These are phyloP conservation scores for Samsoniella hepiali DNA, from an alignment of 2,329 filamentous ascomycete species.

Conservation along the genomic window DNA sequence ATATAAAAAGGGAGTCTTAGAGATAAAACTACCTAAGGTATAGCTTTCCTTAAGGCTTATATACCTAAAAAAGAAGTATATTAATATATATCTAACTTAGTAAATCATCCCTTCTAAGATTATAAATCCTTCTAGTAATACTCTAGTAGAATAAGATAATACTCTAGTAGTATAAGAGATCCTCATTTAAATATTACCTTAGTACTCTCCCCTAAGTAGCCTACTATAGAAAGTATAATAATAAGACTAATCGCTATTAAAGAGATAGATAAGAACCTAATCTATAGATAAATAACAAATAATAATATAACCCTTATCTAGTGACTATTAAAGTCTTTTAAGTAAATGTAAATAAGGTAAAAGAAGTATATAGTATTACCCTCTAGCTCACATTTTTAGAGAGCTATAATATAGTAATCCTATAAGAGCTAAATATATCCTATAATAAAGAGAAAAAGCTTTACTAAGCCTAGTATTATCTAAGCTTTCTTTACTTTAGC, in stretches of 20 bases:
- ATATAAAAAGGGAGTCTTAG: too few relatives aligned
- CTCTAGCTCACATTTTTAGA: not conserved
- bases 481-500: too few relatives aligned
- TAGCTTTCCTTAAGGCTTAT: too few relatives aligned
- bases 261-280: not conserved
- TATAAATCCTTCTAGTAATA: not conserved
- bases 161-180: not conserved
- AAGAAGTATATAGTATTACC: not conserved
- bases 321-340: not conserved
- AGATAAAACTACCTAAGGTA: too few relatives aligned
- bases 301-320: not conserved
- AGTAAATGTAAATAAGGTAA: too few relatives aligned
- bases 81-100: not conserved
- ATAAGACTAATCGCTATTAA: not conserved
- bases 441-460: not conserved
- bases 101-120: slow-evolving; percentile 1
- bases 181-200: not conserved
- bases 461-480: not conserved
- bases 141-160: too few relatives aligned
- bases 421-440: not conserved
- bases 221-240: not conserved
- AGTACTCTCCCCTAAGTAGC: not conserved
- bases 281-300: not conserved
- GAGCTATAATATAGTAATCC: not conserved
- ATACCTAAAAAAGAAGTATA: too few relatives aligned